Conservation (phyloP, 768 basidiomycete species). For the Pholiota molesta region DNA sequence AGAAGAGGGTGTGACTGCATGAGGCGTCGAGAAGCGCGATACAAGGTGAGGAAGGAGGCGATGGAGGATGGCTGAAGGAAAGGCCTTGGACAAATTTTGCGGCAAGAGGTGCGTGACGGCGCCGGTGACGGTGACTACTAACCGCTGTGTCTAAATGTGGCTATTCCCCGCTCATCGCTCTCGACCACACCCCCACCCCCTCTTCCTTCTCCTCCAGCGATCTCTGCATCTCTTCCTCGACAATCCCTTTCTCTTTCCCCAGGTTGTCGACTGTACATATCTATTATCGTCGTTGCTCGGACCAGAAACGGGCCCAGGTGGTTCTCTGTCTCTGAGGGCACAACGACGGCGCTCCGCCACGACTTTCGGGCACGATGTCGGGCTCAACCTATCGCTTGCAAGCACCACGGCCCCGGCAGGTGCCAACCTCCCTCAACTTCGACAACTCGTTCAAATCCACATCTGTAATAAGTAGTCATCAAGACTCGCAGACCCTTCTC, state of each 20-base stretch:
- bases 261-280: slow-evolving; percentile 19
- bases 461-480: slow-evolving; percentile 41
- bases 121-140: slow-evolving; percentile 24
- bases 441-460: slow-evolving; percentile 48
- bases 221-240: slow-evolving; percentile 12
- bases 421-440: slow-evolving; percentile 63
- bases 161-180: slow-evolving; percentile 18
- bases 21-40: background rate
- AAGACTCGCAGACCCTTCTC: slow-evolving; percentile 65
- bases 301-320: slow-evolving; percentile 24
- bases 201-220: slow-evolving; percentile 5
- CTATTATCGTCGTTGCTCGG: slow-evolving; percentile 14
- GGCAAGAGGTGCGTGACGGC: slow-evolving; percentile 16
- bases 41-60: background rate
- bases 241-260: slow-evolving; percentile 12
- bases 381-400: slow-evolving; percentile 66
- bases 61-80: background rate
- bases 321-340: slow-evolving; percentile 21
- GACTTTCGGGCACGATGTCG: slow-evolving; percentile 46
- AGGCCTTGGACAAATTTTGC: slow-evolving; percentile 5
- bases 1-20: background rate
- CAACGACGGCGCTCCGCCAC: slow-evolving; percentile 24
- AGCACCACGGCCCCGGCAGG: slow-evolving; percentile 61
- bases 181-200: slow-evolving; percentile 10
- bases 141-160: slow-evolving; percentile 21